Evolutionary conservation across 345 rosid species (phyloP), one percentile per base, ranked within the genome.

Genomic region (Heritiera fomes): DNA sequence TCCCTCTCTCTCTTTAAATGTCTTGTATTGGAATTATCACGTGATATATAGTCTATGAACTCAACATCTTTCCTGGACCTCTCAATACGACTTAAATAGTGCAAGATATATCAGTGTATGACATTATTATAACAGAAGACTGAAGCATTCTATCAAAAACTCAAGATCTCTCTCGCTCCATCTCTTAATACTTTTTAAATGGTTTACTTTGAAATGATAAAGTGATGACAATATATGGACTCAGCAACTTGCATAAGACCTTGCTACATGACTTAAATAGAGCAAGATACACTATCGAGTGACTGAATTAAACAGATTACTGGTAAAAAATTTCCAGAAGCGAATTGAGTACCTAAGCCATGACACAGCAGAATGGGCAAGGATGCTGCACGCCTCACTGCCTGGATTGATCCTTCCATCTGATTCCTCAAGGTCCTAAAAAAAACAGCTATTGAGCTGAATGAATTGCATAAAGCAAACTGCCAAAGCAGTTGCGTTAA

Each of bases 301-400:
- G 40, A 28, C 14, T 7, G 30, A 17, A 23, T 20, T 60, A 2
- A 55, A 52, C 32, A 46, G 6, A 18, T 23, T 41, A 43, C 41
- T 23, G 12, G 20, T 46, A 9, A 45, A 68, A 46, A 45, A 4
- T 45, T 46, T 60, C 38, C 34, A 23, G 74, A 79, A 41, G 77
- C 60, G 63, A 17, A 8, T 47, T 2, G 18, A 65, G 50, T 88
- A 91, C 92, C 87, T 80, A 73, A 78, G 69, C 93, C 95, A 78
- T 91, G 95, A 43, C 90, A 84, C 71, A 87, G 80, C 71, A 91
- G 78, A 75, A 89, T 72, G 62, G 95, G 95, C 68, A 91, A 82
- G 9, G 89, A 86, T 76, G 93, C 86, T 8, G 91, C 93, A 23
- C 84, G 86, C 66, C 93, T 88, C 73, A 82, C 83, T 65, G 89